Percentiles rank a stretch among this genome's conserved stretches.
phyloP scores from a whole-genome alignment of 148 eudicot genomes.

The Vaccinium darrowii region DNA sequence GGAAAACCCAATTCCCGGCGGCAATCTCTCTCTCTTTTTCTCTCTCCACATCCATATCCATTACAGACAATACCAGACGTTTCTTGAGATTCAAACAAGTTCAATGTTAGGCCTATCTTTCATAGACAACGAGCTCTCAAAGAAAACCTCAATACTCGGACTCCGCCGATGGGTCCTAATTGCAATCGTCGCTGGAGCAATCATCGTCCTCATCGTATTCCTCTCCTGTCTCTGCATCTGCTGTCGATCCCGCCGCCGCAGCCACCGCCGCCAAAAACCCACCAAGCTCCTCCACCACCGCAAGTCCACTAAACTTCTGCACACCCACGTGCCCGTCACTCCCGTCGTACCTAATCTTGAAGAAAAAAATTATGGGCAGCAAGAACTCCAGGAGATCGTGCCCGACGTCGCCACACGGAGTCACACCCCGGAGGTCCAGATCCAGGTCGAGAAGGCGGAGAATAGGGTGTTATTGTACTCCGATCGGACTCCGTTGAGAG shows the following conservation, averaged over 20 bases:
- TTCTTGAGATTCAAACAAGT: too few relatives aligned
- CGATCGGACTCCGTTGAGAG: slow-evolving; percentile 63
- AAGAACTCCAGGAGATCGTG: slow-evolving; percentile 44
- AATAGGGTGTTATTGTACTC: slow-evolving; percentile 74
- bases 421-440: slow-evolving; percentile 66
- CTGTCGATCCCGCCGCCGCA: not conserved
- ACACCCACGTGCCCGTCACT: slow-evolving; percentile 27
- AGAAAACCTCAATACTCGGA: slow-evolving; percentile 87
- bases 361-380: too few relatives aligned
- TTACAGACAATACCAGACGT: too few relatives aligned
- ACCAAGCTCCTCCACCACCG: slow-evolving; percentile 34
- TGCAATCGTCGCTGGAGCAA: slow-evolving; percentile 75
- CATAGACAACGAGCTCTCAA: slow-evolving; percentile 65
- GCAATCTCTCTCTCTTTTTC: too few relatives aligned
- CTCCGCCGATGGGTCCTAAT: slow-evolving; percentile 83
- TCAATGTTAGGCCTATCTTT: slow-evolving; percentile 66
- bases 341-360: slow-evolving; percentile 40
- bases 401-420: slow-evolving; percentile 62
- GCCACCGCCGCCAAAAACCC: not conserved
- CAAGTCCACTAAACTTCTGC: slow-evolving; percentile 14
- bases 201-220: slow-evolving; percentile 74
- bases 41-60: too few relatives aligned
- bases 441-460: slow-evolving; percentile 78
- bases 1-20: too few relatives aligned
- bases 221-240: slow-evolving; percentile 63